Conservation (phyloP, 768 basidiomycete genomes). For the Suillus ampliporus region DNA sequence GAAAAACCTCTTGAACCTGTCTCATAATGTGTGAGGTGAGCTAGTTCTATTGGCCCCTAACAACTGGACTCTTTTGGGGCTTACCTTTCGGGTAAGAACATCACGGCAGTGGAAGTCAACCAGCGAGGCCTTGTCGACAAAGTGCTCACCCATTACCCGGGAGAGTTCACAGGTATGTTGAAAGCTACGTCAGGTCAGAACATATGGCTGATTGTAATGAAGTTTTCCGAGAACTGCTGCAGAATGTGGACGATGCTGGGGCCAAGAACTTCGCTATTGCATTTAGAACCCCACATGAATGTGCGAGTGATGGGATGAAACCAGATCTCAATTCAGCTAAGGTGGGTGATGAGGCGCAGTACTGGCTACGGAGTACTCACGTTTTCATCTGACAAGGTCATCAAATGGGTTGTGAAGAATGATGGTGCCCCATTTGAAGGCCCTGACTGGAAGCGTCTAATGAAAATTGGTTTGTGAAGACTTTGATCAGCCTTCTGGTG, state of each 20-base stretch:
- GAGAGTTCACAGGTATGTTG: too few species aligned
- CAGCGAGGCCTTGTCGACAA: too few species aligned
- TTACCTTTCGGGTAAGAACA: too few species aligned
- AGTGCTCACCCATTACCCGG: too few species aligned
- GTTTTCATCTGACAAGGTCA: constrained; percentile 34
- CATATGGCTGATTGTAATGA: too few species aligned
- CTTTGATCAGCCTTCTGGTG: background rate
- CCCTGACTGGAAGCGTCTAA: constrained; percentile 52
- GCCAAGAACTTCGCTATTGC: constrained; percentile 41
- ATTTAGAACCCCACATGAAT: constrained; percentile 34
- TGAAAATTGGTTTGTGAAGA: constrained; percentile 44
- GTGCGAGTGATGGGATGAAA: constrained; percentile 1
- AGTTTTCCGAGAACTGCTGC: too few species aligned
- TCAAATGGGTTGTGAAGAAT: constrained; percentile 49
- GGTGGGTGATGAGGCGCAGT: background rate
- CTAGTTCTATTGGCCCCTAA: too few species aligned
- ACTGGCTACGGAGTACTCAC: background rate
- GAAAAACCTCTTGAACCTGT: too few species aligned
- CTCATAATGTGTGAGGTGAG: too few species aligned
- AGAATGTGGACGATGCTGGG: constrained; percentile 35
- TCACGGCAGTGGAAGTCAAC: too few species aligned
- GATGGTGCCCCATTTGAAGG: constrained; percentile 52
- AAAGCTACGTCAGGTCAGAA: too few species aligned
- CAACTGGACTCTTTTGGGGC: too few species aligned
- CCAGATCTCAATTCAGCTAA: background rate